These are phyloP conservation scores for Gaeumannomyces sp. DNA, from an alignment of 2,329 filamentous ascomycete genomes.

Conservation along the genomic window DNA sequence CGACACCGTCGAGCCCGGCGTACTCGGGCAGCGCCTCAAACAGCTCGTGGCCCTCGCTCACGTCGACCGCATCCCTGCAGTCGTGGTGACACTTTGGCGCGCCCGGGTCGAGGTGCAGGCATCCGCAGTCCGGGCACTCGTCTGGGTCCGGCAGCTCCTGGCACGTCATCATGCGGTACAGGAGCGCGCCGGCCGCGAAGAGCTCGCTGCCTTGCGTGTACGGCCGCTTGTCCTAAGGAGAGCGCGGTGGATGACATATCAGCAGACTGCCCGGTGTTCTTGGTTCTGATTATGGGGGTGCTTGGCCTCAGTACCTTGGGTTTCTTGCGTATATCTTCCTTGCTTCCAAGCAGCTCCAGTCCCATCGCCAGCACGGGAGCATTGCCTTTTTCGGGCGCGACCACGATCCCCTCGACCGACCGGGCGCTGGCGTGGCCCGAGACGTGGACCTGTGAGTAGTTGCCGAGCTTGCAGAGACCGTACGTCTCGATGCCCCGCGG, in stretches of 20 bases:
- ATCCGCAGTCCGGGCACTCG: conserved; percentile 23
- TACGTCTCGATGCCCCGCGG: conserved; percentile 43
- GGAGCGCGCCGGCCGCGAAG: conserved; percentile 29
- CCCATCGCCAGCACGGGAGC: background rate
- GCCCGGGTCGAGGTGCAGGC: conserved; percentile 20
- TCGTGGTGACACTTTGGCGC: background rate
- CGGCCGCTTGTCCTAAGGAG: conserved; percentile 21
- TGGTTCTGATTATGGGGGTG: background rate
- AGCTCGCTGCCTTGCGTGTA: conserved; percentile 33
- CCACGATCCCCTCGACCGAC: conserved; percentile 10
- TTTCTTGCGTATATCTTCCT: conserved; percentile 17
- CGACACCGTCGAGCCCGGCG: conserved; percentile 14
- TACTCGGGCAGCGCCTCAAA: conserved; percentile 12
- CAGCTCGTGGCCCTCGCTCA: conserved; percentile 3
- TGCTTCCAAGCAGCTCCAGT: background rate
- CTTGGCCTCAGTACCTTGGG: background rate
- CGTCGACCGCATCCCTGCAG: conserved; percentile 4
- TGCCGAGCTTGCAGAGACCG: conserved; percentile 47
- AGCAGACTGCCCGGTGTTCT: background rate
- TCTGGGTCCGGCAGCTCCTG: conserved; percentile 20
- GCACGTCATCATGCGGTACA: conserved; percentile 38
- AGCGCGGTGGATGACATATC: no score
- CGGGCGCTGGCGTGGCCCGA: conserved; percentile 27
- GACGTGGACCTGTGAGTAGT: conserved; percentile 35
- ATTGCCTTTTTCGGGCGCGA: conserved; percentile 19